phyloP scores from a whole-genome alignment of 257 asterid genomes.

The Solanum lycopersicoides region DNA sequence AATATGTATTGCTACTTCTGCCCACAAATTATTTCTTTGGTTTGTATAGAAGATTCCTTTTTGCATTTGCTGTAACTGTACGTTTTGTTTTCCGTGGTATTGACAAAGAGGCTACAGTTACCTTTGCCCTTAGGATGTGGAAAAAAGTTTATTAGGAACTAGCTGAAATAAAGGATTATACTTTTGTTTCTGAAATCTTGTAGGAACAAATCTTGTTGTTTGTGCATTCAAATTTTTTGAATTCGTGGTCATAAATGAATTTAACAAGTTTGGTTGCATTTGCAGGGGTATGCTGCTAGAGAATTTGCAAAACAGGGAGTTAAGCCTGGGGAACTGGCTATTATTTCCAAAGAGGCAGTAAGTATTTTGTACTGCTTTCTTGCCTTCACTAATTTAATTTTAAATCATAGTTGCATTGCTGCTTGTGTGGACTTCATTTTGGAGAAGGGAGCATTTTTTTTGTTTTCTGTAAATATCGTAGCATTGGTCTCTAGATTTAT shows the following conservation, averaged over 20 bases:
- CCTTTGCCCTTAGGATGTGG: not conserved
- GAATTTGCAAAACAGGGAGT: conserved; percentile 94
- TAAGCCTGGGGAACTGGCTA: conserved; percentile 74
- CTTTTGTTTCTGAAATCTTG: not conserved
- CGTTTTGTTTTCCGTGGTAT: not conserved
- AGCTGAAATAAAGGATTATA: not conserved
- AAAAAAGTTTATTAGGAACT: not conserved
- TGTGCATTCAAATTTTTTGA: not conserved
- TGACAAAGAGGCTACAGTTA: not conserved
- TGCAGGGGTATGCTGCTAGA: conserved; percentile 95
- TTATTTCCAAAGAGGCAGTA: conserved; percentile 95
- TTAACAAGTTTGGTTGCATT: not conserved
- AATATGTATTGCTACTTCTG: not conserved
- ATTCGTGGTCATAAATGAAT: not conserved
- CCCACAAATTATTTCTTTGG: not conserved
- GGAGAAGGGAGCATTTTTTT: not conserved
- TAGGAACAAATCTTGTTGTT: not conserved
- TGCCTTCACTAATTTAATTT: not conserved
- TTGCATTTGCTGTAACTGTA: not conserved
- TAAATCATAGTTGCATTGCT: not conserved
- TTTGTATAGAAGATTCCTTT: not conserved
- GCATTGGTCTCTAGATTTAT: not conserved
- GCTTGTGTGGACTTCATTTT: not conserved
- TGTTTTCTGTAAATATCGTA: not conserved
- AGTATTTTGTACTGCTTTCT: conserved; percentile 4